A percentile compares a stretch with the other conserved stretches of the same genome.
Conservation (phyloP, 306 rosid genomes). For the Fagus crenata region DNA sequence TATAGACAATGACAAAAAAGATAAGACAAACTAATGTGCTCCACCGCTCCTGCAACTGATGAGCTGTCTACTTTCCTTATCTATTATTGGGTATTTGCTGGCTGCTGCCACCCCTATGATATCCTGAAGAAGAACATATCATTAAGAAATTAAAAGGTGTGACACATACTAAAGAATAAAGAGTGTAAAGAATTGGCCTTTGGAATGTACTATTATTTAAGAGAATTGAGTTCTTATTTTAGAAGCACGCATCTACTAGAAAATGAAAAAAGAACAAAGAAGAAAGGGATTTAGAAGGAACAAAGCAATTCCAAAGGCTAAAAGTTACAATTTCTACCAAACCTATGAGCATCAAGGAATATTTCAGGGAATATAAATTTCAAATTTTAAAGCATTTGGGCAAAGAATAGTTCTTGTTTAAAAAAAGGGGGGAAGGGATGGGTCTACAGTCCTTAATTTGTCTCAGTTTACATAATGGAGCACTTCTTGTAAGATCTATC, state of each 20-base stretch:
- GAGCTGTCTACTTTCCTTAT: slow-evolving; percentile 2
- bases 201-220: slow-evolving; percentile 4
- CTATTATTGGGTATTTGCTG: slow-evolving; percentile 9
- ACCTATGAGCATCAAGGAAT: slow-evolving; percentile 6
- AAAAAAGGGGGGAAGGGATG: background rate
- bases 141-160: slow-evolving; percentile 10
- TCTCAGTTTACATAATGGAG: background rate
- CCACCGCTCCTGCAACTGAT: slow-evolving; percentile 36
- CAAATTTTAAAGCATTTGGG: background rate
- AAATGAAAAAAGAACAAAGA: background rate
- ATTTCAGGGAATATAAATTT: background rate
- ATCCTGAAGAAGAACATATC: background rate
- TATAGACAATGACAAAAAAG: background rate
- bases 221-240: background rate
- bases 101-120: slow-evolving; percentile 34
- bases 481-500: background rate
- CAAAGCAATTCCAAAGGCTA: background rate
- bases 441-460: background rate
- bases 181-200: slow-evolving; percentile 20
- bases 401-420: background rate
- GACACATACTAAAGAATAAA: slow-evolving; percentile 19
- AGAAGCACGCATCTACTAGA: no score
- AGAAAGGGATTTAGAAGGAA: slow-evolving; percentile 22
- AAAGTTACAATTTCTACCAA: background rate
- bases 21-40: slow-evolving; percentile 1